Base-by-base conservation (phyloP, 352 stramenopile genomes). In the Elongisporangium undulatum region DNA sequence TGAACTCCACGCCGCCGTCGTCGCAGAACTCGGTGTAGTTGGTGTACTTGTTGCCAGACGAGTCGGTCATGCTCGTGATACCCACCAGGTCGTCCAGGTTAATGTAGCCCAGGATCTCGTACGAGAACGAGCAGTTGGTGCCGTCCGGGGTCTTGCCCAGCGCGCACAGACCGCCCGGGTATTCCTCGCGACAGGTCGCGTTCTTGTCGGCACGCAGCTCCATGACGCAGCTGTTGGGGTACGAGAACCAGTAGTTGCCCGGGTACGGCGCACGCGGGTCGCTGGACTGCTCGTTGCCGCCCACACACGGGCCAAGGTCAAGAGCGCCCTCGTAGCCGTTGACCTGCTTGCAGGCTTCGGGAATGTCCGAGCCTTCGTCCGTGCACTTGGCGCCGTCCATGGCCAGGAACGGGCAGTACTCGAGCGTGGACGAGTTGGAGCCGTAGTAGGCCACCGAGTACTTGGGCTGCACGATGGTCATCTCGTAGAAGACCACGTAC, bases 401-500 rank as follows among this genome's bases (percentile, higher is more conserved):
- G 9, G 83, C 62, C 2, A 95, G 51, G 70, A 81, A 85, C 20
- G 63, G 72, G 13, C 84, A 80, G 66, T 92, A 91, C 65, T 92
- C 84, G 62, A 65, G 68, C 58, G 77, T 62, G 45, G 74, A 70
- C 2, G 63, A 63, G n/a, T n/a, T 45, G 15, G 55, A 63, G 24
- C 79, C 67, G 53, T 81, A 49, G 68, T 85, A 95, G 54, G 84
- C 85, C 5, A 95, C 58, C 53, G 82, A 82, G 60, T 88, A 79
- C 67, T 90, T 94, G 15, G 87, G 85, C 62, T 95, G 84, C 22
- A 72, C 74, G 34, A 94, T 75, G 8, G 79, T 72, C 29, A 84
- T 77, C 48, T 92, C 84, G 66, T 93, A 94, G 63, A 96, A 91
- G 13, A 95, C 84, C 34, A 96, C 62, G 64, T 89, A 86, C 49